Evolutionary conservation across 2,329 filamentous ascomycete species (phyloP).

Genomic region (Colletotrichum sp.): DNA sequence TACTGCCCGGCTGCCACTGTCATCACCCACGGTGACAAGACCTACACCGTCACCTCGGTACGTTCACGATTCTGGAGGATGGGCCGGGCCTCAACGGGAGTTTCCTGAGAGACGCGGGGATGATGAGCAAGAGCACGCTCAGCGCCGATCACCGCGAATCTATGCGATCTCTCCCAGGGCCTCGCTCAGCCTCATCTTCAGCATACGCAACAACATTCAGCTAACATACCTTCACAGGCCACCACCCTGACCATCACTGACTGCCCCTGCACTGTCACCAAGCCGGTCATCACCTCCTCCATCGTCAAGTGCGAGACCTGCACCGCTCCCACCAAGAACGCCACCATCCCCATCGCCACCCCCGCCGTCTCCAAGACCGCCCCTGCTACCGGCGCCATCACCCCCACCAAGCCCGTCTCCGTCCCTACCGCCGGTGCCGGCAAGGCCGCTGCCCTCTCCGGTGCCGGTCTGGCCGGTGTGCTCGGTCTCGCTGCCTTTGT

Average conservation of each 20-base stretch:
- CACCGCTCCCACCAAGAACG: constrained; percentile 18
- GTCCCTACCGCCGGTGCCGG: constrained; percentile 60
- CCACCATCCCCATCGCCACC: constrained; percentile 29
- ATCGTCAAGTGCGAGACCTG: constrained; percentile 60
- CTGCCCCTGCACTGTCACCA: constrained; percentile 73
- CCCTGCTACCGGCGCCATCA: constrained; percentile 32
- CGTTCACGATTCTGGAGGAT: neutral
- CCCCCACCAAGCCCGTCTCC: constrained; percentile 33
- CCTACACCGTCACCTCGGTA: constrained; percentile 67
- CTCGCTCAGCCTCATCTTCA: neutral
- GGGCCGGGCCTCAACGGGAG: constrained; percentile 21
- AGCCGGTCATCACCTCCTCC: constrained; percentile 59
- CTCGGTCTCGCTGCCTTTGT: constrained; percentile 63
- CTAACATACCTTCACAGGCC: constrained; percentile 44
- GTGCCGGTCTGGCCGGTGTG: constrained; percentile 64
- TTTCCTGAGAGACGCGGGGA: neutral
- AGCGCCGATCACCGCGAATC: neutral
- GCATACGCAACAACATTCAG: constrained; percentile 28
- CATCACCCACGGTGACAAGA: constrained; percentile 67
- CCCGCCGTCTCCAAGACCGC: constrained; percentile 32
- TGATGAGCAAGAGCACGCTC: neutral
- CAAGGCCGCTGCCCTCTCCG: constrained; percentile 61
- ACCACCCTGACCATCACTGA: constrained; percentile 74
- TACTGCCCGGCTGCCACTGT: constrained; percentile 74
- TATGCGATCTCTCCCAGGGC: neutral